Conservation (phyloP, 2,329 filamentous ascomycete genomes). For the Calonectria hawksworthii region DNA sequence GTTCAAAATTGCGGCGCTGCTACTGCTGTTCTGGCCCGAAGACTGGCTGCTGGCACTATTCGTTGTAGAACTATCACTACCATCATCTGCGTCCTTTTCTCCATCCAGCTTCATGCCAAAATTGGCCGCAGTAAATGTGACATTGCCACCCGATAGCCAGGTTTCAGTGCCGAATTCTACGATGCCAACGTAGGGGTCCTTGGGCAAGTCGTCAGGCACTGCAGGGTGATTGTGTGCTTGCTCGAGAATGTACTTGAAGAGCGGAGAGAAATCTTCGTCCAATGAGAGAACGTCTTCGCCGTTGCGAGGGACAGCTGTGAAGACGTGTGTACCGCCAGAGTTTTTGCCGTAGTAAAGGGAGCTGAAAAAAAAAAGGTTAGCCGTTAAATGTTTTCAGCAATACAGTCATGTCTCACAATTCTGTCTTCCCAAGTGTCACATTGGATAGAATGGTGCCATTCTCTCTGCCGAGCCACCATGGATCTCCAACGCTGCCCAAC, state of each 20-base stretch:
- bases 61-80: neutral
- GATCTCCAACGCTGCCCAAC: slow-evolving; percentile 42
- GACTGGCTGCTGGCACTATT: neutral
- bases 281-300: slow-evolving; percentile 38
- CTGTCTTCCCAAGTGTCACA: slow-evolving; percentile 37
- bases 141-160: slow-evolving; percentile 42
- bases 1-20: neutral
- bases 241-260: slow-evolving; percentile 42
- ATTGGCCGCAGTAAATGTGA: slow-evolving; percentile 44
- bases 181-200: slow-evolving; percentile 38
- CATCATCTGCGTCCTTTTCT: neutral
- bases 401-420: slow-evolving; percentile 35
- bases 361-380: slow-evolving; percentile 8
- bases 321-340: slow-evolving; percentile 42
- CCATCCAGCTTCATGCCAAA: slow-evolving; percentile 40
- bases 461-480: slow-evolving; percentile 43
- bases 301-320: slow-evolving; percentile 35
- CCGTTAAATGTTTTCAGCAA: neutral
- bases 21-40: neutral
- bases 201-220: slow-evolving; percentile 34
- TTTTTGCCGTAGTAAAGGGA: slow-evolving; percentile 43
- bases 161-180: slow-evolving; percentile 44
- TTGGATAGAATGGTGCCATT: slow-evolving; percentile 38
- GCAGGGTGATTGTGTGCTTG: slow-evolving; percentile 33
- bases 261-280: slow-evolving; percentile 42